Base-by-base conservation (phyloP, 2,329 filamentous ascomycete genomes). In the Scopulariopsis brevicaulis region DNA sequence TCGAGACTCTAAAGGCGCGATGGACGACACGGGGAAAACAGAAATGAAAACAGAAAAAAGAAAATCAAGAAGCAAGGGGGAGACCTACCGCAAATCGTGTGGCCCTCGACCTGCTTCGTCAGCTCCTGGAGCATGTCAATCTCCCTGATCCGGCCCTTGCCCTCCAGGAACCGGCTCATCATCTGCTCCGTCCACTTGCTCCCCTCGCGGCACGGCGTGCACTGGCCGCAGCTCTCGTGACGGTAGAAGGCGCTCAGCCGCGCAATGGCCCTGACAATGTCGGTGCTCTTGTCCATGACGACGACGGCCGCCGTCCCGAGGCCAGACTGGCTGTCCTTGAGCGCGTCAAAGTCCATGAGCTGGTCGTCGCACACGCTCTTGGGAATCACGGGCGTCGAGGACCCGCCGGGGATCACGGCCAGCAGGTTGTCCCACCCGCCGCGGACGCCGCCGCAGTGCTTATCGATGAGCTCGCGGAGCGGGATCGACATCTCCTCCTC, bases 401-500 rank as follows among this genome's bases (percentile, higher is more conserved):
- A 96, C 63, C 94, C 94, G 70, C 94, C 94, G 8, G 94, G 94
- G 65, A 99, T 99, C 68, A 99, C 77, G 62, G 94, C 94, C 66
- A 91, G 85, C 56, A 99, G 81, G 76, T 99, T 99, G 73, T 99
- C 94, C 94, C 94, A 99, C 59, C 94, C 94, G 62, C 94, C 94
- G 66, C 85, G 86, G 56, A 99, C 94, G 73, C 94, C 94, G 71
- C 94, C 94, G 70, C 94, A 97, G 82, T 99, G 94, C 78, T 90
- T 94, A 63, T 99, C 94, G 67, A 99, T 97, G 62, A 99, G 84
- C 74, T 99, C 94, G 52, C 89, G 87, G 60, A 99, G 84, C 51
- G 94, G 88, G 65, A 99, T 99, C 56, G 90, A 96, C 94, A 99
- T 99, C 77, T 99, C 94, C 77, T 99, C 94, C 74, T 99, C 94